phyloP scores from a whole-genome alignment of 306 rosid genomes.

The Notholithocarpus densiflorus region DNA sequence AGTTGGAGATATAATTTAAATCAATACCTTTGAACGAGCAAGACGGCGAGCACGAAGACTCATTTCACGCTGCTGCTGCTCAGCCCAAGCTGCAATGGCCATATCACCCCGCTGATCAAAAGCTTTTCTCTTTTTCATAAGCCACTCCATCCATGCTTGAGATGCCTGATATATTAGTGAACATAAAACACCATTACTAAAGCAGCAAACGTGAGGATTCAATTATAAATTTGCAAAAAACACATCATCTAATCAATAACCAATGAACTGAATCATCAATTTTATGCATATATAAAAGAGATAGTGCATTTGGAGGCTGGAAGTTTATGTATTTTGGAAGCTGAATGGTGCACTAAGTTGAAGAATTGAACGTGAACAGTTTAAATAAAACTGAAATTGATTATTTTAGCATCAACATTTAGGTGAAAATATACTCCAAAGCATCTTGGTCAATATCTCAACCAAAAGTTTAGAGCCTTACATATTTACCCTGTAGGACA shows the following conservation, averaged over 20 bases:
- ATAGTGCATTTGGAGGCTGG: not conserved
- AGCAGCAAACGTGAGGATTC: not conserved
- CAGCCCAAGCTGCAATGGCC: constrained; percentile 99
- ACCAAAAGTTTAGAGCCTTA: no score
- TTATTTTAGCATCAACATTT: not conserved
- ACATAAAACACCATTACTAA: constrained; percentile 17
- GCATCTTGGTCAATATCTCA: not conserved
- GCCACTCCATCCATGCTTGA: constrained; percentile 99
- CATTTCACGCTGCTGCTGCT: constrained; percentile 89
- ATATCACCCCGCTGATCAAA: constrained; percentile 93
- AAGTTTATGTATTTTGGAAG: not conserved
- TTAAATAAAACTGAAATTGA: not conserved
- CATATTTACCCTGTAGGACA: no score
- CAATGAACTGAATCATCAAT: not conserved
- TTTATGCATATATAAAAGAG: not conserved
- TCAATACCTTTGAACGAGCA: constrained; percentile 83
- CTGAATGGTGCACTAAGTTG: not conserved
- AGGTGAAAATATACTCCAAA: not conserved
- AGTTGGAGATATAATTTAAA: not conserved
- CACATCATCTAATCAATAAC: not conserved
- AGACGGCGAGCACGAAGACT: constrained; percentile 81
- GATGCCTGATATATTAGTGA: constrained; percentile 67
- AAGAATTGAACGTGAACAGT: not conserved
- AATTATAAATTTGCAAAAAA: not conserved
- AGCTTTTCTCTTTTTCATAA: constrained; percentile 84